Conservation (phyloP, 2,329 filamentous ascomycete species). For the Monosporascus sp. region DNA sequence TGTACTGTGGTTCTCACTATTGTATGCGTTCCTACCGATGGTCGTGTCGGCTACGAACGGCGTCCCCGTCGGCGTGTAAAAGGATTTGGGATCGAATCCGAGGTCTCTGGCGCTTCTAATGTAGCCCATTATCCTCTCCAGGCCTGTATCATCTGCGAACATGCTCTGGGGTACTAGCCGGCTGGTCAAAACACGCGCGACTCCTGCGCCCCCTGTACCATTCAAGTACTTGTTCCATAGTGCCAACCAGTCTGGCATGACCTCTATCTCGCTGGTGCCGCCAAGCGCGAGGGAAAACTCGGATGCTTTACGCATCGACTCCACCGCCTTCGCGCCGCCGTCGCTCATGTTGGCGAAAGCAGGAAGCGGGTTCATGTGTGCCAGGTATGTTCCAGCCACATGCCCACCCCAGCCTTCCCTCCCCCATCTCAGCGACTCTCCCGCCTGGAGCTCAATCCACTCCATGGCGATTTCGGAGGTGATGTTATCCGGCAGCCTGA, state of each 20-base stretch:
- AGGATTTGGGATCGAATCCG: conserved; percentile 11
- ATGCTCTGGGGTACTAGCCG: conserved; percentile 12
- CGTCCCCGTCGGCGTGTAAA: conserved; percentile 14
- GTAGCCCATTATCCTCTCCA: conserved; percentile 9
- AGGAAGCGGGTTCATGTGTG: conserved; percentile 16
- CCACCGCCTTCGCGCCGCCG: conserved; percentile 4
- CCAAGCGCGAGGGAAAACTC: conserved; percentile 13
- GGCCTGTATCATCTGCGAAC: conserved; percentile 11
- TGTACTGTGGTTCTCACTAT: conserved; percentile 2
- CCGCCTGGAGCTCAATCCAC: conserved; percentile 20
- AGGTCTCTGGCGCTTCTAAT: conserved; percentile 1
- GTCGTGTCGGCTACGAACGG: conserved; percentile 12
- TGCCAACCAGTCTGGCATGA: conserved; percentile 13
- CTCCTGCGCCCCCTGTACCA: conserved; percentile 10
- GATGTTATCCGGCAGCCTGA: conserved; percentile 20
- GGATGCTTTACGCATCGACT: conserved; percentile 11
- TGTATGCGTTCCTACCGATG: neutral
- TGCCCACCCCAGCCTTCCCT: conserved; percentile 19
- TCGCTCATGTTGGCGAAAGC: conserved; percentile 13
- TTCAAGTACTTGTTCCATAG: conserved; percentile 17
- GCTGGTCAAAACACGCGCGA: conserved; percentile 10
- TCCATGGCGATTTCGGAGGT: conserved; percentile 23
- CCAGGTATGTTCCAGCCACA: conserved; percentile 14
- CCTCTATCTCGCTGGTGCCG: conserved; percentile 14
- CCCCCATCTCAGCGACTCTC: conserved; percentile 14